Evolutionary conservation across 192 early-diverging fungal genomes (phyloP), one percentile per base, ranked within the genome.

Genomic region (Lobosporangium transversale): DNA sequence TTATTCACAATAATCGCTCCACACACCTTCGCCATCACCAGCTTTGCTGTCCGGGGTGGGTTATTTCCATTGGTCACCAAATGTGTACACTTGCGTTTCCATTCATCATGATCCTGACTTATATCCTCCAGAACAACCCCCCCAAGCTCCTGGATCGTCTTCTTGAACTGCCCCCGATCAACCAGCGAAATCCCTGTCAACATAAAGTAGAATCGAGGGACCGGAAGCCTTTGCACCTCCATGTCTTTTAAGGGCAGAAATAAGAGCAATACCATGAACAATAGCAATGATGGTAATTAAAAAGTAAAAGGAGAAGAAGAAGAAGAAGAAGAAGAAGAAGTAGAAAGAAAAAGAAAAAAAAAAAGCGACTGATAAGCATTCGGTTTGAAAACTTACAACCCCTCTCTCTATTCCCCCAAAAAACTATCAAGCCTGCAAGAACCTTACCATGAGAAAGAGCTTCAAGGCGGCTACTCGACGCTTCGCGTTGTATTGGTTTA

Each of bases 21-120:
- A 30, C 52, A 35, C 17, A 33, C 47, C 20, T 35, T 52, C 4
- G 73, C 73, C 18, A 62, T 44, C 53, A 67, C 64, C 43, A 76
- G 24, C 53, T 76, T 76, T 15, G 45, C 48, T 20, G 73, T 76
- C 64, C 48, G 47, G 2, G 63, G 64, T 2, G 73, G 73, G 30
- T 76, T 76, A n/a, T 62, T 61, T 27, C 73, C 73, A 26, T 61
- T 62, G 20, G 73, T 67, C 7, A 76, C n/a, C 58, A 76, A 45
- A 31, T 76, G 73, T 4, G 73, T 76, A 32, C 56, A 59, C 48
- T 59, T 76, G 17, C 37, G 24, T 27, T 48, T 47, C 73, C 73
- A 76, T 27, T 42, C 56, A 4, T 66, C 64, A 1, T 61, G 43
- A 29, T 67, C 48, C 14, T 50, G 20, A 21, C 20, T 62, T 15